These are phyloP conservation scores for Euphrasia confusa DNA, from an alignment of 257 asterid species.

Conservation along the genomic window DNA sequence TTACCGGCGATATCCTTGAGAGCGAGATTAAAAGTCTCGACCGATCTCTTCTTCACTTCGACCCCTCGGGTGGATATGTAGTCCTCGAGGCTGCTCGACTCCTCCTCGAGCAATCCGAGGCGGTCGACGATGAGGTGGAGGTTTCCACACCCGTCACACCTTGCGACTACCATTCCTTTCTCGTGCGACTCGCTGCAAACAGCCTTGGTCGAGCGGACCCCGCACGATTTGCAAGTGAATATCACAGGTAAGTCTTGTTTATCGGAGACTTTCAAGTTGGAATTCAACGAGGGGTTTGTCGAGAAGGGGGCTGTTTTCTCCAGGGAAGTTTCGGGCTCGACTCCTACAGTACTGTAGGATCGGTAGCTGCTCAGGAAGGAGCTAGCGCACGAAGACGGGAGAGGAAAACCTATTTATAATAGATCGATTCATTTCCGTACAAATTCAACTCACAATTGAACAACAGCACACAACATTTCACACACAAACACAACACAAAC, in stretches of 20 bases:
- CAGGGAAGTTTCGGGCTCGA: conserved; percentile 30
- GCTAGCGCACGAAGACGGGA: no score
- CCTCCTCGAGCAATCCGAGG: conserved; percentile 77
- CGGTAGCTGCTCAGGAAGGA: conserved; percentile 26
- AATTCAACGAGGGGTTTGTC: conserved; percentile 36
- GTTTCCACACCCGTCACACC: conserved; percentile 75
- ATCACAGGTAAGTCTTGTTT: conserved; percentile 69
- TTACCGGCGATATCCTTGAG: conserved; percentile 74
- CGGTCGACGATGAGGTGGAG: conserved; percentile 85
- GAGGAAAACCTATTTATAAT: no score
- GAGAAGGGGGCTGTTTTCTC: conserved; percentile 6
- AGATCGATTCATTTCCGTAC: no score
- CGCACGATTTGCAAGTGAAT: conserved; percentile 75
- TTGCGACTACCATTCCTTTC: conserved; percentile 76
- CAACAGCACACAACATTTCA: no score
- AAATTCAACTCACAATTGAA: no score
- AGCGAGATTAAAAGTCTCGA: conserved; percentile 56
- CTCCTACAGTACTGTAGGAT: conserved; percentile 30
- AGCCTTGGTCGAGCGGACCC: conserved; percentile 65
- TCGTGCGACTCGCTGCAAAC: conserved; percentile 67
- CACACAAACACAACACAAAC: no score
- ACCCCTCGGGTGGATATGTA: conserved; percentile 78
- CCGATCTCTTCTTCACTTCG: conserved; percentile 67
- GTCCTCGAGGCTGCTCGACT: conserved; percentile 72
- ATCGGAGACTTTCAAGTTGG: conserved; percentile 51